A percentile compares a stretch with the other conserved stretches of the same genome.
Evolutionary conservation across 2,329 filamentous ascomycete species (phyloP).

Genomic region (Colletotrichum euphorbiae): DNA sequence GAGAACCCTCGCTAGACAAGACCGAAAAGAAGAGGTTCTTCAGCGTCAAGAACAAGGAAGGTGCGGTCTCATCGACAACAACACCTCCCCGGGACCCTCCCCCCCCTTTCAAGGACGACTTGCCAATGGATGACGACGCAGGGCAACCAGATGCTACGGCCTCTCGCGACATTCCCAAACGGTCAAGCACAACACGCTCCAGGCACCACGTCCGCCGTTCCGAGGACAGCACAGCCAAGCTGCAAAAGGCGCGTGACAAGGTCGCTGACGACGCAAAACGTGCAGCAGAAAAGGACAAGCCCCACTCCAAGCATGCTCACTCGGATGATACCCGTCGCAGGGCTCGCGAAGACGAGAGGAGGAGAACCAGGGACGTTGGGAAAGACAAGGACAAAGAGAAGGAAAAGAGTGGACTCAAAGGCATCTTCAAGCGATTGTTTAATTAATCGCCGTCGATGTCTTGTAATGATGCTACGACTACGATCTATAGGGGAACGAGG

Average conservation of each 20-base stretch:
- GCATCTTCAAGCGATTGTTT: conserved; percentile 54
- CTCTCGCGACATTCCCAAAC: conserved; percentile 47
- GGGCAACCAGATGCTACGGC: conserved; percentile 44
- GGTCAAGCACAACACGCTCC: conserved; percentile 48
- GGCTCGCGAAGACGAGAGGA: conserved; percentile 7
- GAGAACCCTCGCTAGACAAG: conserved; percentile 40
- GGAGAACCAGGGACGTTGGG: conserved; percentile 39
- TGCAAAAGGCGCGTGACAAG: conserved; percentile 44
- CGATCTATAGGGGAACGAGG: conserved; percentile 50
- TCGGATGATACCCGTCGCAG: conserved; percentile 38
- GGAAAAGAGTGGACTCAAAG: conserved; percentile 51
- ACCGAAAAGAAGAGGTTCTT: conserved; percentile 56
- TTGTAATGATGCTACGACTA: conserved; percentile 35
- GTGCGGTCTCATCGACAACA: conserved; percentile 44
- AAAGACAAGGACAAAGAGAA: conserved; percentile 45
- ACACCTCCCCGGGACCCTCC: conserved; percentile 39
- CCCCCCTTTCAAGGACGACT: conserved; percentile 40
- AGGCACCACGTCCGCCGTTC: conserved; percentile 45
- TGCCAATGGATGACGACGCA: conserved; percentile 37
- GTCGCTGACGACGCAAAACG: conserved; percentile 35
- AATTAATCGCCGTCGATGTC: conserved; percentile 37
- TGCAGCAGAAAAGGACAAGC: conserved; percentile 45
- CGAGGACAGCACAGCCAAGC: conserved; percentile 44
- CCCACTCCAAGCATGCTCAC: conserved; percentile 45
- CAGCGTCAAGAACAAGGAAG: conserved; percentile 53